A percentile compares a stretch with the other conserved stretches of the same genome.
phyloP scores from a whole-genome alignment of 306 rosid genomes.

The Myrica gale region DNA sequence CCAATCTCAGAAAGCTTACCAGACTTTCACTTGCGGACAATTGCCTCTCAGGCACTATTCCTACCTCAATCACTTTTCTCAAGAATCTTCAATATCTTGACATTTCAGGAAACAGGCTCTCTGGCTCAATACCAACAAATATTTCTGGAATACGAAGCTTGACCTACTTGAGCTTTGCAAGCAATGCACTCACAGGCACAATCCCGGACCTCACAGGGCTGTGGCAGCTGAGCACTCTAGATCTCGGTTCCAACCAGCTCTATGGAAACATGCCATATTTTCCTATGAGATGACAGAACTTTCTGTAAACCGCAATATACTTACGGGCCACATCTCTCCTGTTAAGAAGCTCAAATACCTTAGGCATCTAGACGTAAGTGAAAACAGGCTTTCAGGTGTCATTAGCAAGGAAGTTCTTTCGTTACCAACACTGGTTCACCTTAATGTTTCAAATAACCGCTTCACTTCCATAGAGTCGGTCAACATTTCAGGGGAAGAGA shows the following conservation, averaged over 20 bases:
- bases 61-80: slow-evolving; percentile 21
- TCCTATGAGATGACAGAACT: slow-evolving; percentile 35
- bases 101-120: slow-evolving; percentile 34
- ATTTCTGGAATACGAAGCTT: slow-evolving; percentile 28
- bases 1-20: slow-evolving; percentile 38
- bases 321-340: slow-evolving; percentile 33
- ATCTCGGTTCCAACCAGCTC: slow-evolving; percentile 39
- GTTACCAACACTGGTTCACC: slow-evolving; percentile 19
- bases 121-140: slow-evolving; percentile 32
- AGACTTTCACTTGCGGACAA: slow-evolving; percentile 41
- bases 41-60: slow-evolving; percentile 42
- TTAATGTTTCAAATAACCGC: slow-evolving; percentile 45
- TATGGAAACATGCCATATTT: slow-evolving; percentile 34
- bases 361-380: slow-evolving; percentile 40
- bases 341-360: slow-evolving; percentile 26
- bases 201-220: slow-evolving; percentile 40
- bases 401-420: slow-evolving; percentile 29
- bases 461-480: slow-evolving; percentile 31
- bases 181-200: slow-evolving; percentile 40
- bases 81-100: slow-evolving; percentile 35
- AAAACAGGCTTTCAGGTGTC: slow-evolving; percentile 38
- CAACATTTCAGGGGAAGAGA: slow-evolving; percentile 7
- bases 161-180: slow-evolving; percentile 38
- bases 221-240: slow-evolving; percentile 38
- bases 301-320: slow-evolving; percentile 25